These are phyloP conservation scores for Monascus purpureus DNA, from an alignment of 495 filamentous ascomycete genomes.

Conservation along the genomic window DNA sequence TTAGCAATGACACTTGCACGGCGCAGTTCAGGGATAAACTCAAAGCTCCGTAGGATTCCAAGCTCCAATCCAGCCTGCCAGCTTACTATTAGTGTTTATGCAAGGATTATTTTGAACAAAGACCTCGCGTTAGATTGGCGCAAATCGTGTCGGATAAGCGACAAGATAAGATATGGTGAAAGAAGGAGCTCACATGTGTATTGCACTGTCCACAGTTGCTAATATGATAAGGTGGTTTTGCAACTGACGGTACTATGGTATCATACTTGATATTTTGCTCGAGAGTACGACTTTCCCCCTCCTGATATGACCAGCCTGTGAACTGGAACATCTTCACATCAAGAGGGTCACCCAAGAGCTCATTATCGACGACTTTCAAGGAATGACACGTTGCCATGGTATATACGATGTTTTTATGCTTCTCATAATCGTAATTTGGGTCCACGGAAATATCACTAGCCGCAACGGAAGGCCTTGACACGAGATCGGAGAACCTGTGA, in stretches of 20 bases:
- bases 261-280: constrained; percentile 47
- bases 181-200: constrained; percentile 13
- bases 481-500: constrained; percentile 45
- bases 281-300: constrained; percentile 43
- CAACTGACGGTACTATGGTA: constrained; percentile 66
- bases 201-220: constrained; percentile 5
- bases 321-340: constrained; percentile 99
- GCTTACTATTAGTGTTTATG: too few relatives aligned
- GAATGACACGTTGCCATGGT: constrained; percentile 98
- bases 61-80: constrained; percentile 50
- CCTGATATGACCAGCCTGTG: constrained; percentile 84
- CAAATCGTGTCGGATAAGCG: constrained; percentile 2
- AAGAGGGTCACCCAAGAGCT: constrained; percentile 84
- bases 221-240: constrained; percentile 50
- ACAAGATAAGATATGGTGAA: constrained; percentile 3
- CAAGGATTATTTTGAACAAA: too few relatives aligned
- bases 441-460: too few relatives aligned
- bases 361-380: constrained; percentile 68
- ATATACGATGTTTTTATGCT: constrained; percentile 60
- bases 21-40: constrained; percentile 93
- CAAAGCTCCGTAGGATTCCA: constrained; percentile 75
- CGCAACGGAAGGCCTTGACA: constrained; percentile 36
- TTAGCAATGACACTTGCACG: constrained; percentile 86
- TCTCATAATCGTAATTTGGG: constrained; percentile 43
- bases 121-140: too few relatives aligned